Conservation (phyloP, 2,329 filamentous ascomycete species). For the Pseudodiploospora longispora region DNA sequence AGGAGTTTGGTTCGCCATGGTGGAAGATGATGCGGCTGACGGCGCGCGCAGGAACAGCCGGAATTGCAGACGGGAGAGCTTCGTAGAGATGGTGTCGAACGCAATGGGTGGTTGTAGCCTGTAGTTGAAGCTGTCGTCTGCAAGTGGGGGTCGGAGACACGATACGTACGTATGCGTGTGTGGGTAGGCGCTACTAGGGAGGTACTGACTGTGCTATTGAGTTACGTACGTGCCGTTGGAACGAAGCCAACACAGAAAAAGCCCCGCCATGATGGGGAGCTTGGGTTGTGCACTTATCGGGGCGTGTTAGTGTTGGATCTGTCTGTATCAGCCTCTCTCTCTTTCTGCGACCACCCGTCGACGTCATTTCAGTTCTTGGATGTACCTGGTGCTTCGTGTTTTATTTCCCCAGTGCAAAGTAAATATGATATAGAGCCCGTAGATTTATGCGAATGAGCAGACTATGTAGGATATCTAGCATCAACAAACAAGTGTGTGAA, state of each 20-base stretch:
- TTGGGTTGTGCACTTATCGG: constrained; percentile 2
- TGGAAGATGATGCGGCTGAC: constrained; percentile 17
- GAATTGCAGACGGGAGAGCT: constrained; percentile 6
- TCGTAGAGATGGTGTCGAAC: constrained; percentile 7
- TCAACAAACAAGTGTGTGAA: too few relatives aligned
- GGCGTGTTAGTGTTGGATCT: neutral
- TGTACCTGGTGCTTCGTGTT: neutral
- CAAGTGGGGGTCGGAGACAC: constrained; percentile 5
- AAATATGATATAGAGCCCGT: too few relatives aligned
- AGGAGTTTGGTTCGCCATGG: constrained; percentile 95
- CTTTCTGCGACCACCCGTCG: neutral
- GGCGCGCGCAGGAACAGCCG: constrained; percentile 12
- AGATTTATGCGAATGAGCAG: too few relatives aligned
- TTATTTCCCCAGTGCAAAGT: too few relatives aligned
- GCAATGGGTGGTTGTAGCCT: constrained; percentile 7
- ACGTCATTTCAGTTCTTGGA: neutral
- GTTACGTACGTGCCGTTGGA: neutral
- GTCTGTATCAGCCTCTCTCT: neutral
- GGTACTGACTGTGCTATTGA: neutral
- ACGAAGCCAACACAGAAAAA: constrained; percentile 3
- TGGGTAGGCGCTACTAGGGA: neutral
- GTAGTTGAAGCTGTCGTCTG: constrained; percentile 7
- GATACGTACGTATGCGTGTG: constrained; percentile 4
- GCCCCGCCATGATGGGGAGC: constrained; percentile 1
- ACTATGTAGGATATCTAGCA: too few relatives aligned